phyloP scores from a whole-genome alignment of 1,139 yeast species.

The Taphrina communis region DNA sequence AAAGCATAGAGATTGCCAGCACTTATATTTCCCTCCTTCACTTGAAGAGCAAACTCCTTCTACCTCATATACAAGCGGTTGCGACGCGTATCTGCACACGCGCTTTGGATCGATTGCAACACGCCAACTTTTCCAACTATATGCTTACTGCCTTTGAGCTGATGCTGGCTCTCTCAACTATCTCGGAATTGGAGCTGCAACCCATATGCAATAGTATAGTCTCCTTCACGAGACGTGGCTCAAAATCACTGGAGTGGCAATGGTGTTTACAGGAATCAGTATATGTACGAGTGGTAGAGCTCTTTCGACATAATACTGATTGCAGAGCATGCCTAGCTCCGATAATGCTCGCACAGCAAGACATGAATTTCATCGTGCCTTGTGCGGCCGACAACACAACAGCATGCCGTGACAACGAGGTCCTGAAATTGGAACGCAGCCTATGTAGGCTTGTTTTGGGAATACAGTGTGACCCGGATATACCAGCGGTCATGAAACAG shows the following conservation, averaged over 20 bases:
- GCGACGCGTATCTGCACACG: slow-evolving; percentile 14
- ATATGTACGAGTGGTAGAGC: neutral
- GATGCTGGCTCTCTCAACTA: neutral
- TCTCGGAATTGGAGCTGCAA: neutral
- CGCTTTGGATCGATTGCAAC: neutral
- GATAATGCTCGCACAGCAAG: neutral
- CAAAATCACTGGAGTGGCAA: neutral
- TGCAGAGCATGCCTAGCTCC: neutral
- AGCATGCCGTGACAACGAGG: neutral
- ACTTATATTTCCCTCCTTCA: neutral
- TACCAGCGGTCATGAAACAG: neutral
- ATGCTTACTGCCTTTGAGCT: neutral
- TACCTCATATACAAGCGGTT: neutral
- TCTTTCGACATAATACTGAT: neutral
- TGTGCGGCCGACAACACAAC: neutral
- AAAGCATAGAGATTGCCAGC: neutral
- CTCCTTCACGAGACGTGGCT: neutral
- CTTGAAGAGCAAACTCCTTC: neutral
- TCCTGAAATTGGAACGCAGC: neutral
- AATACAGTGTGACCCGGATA: slow-evolving; percentile 5
- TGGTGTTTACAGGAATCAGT: neutral
- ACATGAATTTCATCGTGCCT: neutral
- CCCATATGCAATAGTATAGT: neutral
- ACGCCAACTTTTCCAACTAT: neutral
- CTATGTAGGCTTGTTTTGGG: neutral